Percentiles rank a stretch among this genome's conserved stretches.
phyloP scores from a whole-genome alignment of 768 basidiomycete species.

The Hericium alpestre region DNA sequence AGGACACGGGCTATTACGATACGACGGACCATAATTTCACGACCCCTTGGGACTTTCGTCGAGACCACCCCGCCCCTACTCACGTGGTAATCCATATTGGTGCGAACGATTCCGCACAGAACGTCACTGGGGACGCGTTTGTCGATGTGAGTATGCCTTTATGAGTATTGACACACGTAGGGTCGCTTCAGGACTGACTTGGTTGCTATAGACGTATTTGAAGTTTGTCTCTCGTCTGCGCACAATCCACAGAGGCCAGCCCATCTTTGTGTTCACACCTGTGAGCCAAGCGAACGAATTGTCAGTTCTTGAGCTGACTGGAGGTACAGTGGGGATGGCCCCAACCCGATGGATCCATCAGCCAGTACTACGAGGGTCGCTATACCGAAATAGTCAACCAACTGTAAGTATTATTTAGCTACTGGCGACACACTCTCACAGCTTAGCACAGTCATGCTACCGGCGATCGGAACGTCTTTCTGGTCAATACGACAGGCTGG shows the following conservation, averaged over 20 bases:
- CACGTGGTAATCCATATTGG: conserved; percentile 51
- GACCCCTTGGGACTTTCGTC: conserved; percentile 45
- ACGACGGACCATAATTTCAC: conserved; percentile 49
- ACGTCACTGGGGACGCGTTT: conserved; percentile 33
- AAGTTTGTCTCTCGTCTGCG: conserved; percentile 36
- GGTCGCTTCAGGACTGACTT: neutral
- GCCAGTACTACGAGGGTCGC: conserved; percentile 36
- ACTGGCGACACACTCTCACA: neutral
- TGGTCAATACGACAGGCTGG: conserved; percentile 51
- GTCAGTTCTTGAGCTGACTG: neutral
- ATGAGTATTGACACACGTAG: neutral
- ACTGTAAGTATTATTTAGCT: conserved; percentile 18
- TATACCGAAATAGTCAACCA: conserved; percentile 36
- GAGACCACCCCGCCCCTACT: conserved; percentile 36
- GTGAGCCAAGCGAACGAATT: conserved; percentile 18
- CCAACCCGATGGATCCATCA: conserved; percentile 32
- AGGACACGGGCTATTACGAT: conserved; percentile 45
- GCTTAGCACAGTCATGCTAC: conserved; percentile 21
- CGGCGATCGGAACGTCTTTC: conserved; percentile 38
- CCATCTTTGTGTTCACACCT: conserved; percentile 45
- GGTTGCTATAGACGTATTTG: conserved; percentile 30
- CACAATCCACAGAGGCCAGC: conserved; percentile 31
- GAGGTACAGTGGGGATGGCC: conserved; percentile 45
- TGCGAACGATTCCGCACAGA: conserved; percentile 47
- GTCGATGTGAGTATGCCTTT: conserved; percentile 25